Base-by-base conservation (phyloP, 2,329 filamentous ascomycete species). In the Aspergillus sp. region DNA sequence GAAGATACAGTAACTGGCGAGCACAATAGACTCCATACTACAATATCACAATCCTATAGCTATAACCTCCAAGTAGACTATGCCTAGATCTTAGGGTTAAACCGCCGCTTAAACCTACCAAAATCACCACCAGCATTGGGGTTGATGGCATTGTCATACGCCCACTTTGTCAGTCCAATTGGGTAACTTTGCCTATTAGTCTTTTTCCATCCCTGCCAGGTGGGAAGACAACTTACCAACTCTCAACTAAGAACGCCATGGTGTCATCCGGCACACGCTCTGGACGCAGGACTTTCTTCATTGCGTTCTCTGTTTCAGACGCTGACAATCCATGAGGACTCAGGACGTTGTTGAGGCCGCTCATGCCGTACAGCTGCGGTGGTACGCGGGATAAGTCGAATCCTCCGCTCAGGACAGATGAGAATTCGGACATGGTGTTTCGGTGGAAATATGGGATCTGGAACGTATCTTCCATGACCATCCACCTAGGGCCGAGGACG, bases 381-480 rank as follows among this genome's bases (percentile, higher is more conserved):
- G 44, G 52, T 3, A 54, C 52, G 8, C 43, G 52, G 15, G 32
- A 39, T 18, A 54, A 15, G 12, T 54, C 52, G 30, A 54, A 54
- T 8, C 52, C 52, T 5, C 52, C 52, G 22, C 52, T 54, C 4
- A 54, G 39, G 15, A 54, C 52, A 12, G 52, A 48, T 7, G 52
- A 54, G 11, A 54, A 54, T 7, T 54, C 52, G 2, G 52, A 54
- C 52, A 54, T 54, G 11, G 52, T 54, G 32, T 54, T 54, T 32
- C 52, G 52, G 13, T 54, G 52, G 32, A 48, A 54, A 30, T 54
- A 54, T 4, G 52, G 52, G n/a, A 54, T 45, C 8, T 48, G 52
- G 43, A 54, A 54, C 9, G 52, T 54, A 26, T 54, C 52, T 44
- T 54, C 52, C 52, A 54, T 54, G 11, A 48, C 52, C 52, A 54